phyloP scores from a whole-genome alignment of 2,329 filamentous ascomycete species.

The Penicillium janthinellum region DNA sequence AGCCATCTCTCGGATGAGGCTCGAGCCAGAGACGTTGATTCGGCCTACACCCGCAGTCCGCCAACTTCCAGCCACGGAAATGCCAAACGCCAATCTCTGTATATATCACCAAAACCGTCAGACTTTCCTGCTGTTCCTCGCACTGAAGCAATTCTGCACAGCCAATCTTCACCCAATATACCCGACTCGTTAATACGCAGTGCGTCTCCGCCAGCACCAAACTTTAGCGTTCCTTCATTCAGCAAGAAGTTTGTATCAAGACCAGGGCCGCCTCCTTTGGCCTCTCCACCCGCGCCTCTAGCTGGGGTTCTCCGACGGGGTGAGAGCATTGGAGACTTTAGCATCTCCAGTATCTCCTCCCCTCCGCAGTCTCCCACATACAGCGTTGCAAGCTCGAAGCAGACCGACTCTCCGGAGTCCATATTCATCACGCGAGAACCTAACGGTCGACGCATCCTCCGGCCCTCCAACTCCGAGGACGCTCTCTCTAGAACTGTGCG shows the following conservation, averaged over 20 bases:
- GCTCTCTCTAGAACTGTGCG: conserved; percentile 25
- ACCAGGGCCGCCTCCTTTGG: conserved; percentile 13
- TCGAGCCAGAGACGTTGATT: conserved; percentile 16
- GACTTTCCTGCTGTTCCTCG: conserved; percentile 12
- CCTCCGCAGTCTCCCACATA: conserved; percentile 38
- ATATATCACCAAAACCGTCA: conserved; percentile 12
- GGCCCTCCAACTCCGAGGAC: conserved; percentile 35
- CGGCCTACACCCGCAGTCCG: conserved; percentile 20
- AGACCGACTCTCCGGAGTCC: conserved; percentile 26
- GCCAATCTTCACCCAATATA: conserved; percentile 26
- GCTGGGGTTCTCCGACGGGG: conserved; percentile 16
- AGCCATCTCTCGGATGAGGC: conserved; percentile 18
- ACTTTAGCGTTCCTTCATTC: conserved; percentile 46
- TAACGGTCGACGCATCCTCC: conserved; percentile 24
- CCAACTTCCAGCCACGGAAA: conserved; percentile 23
- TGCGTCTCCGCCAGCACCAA: conserved; percentile 41
- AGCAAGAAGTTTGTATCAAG: conserved; percentile 41
- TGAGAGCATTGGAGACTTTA: conserved; percentile 19
- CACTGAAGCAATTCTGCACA: conserved; percentile 24
- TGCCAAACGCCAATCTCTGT: conserved; percentile 32
- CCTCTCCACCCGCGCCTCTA: conserved; percentile 20
- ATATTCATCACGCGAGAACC: conserved; percentile 14
- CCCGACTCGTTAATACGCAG: conserved; percentile 32
- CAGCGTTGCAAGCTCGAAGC: conserved; percentile 27
- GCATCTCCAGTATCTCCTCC: conserved; percentile 30